Evolutionary conservation across 805 yeast genomes (phyloP).

Genomic region (Candida easanensis): DNA sequence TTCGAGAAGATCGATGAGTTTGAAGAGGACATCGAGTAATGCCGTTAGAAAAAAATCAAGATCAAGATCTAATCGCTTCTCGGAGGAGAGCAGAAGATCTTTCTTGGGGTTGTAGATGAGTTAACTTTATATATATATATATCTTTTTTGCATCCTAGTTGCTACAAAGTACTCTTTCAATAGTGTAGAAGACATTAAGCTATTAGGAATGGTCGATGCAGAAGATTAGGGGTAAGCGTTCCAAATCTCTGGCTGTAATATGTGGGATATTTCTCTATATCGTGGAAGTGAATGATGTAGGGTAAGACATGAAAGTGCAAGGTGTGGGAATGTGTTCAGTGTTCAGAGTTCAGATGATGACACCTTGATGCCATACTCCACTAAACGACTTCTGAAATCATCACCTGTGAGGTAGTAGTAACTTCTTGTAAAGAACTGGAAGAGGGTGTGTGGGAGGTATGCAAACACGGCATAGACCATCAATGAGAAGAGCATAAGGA

Average conservation of each 20-base stretch:
- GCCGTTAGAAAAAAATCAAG: conserved; percentile 2
- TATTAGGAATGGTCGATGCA: too few species aligned
- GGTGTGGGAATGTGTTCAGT: neutral
- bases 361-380: conserved; percentile 17
- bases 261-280: too few species aligned
- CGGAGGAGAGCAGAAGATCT: conserved; percentile 15
- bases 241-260: too few species aligned
- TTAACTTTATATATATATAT: conserved; percentile 1
- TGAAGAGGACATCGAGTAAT: conserved; percentile 10
- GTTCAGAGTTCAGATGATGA: neutral
- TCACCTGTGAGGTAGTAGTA: conserved; percentile 34
- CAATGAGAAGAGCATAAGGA: conserved; percentile 35
- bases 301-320: neutral
- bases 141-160: too few species aligned
- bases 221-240: neutral
- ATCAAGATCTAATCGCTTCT: conserved; percentile 3
- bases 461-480: conserved; percentile 37
- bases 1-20: conserved; percentile 18
- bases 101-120: conserved; percentile 17
- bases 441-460: conserved; percentile 28
- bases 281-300: neutral
- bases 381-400: conserved; percentile 24
- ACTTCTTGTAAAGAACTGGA: conserved; percentile 26
- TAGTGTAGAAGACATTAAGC: neutral
- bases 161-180: neutral